Evolutionary conservation across 192 early-diverging fungal species (phyloP), one percentile per base, ranked within the genome.

Genomic region (Helicostylum pulchrum): DNA sequence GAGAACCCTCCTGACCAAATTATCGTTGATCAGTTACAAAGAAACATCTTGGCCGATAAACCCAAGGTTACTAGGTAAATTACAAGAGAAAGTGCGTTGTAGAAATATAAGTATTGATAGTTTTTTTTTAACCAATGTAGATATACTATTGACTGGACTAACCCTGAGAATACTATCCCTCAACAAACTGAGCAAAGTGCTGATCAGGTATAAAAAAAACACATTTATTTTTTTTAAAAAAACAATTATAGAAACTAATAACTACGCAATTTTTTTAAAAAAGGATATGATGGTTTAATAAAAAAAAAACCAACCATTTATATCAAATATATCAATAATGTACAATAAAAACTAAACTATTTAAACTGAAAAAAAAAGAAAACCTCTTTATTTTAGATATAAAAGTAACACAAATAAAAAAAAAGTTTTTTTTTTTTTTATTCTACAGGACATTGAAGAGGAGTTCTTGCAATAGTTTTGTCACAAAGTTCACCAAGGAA

Each of bases 21-120:
- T 14, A 68, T 76, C 21, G 77, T 94, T 48, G 88, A 88, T 11
- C 92, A 90, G 72, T 64, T 99, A 15, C 84, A 87, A 64, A 80
- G 94, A 54, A 91, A 84, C 62, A 94, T 97, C 62, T 75, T 99
- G 65, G 92, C 91, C 1, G 93, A 95, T 64, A 97, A 95, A 71
- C 97, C 97, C 17, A 87, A 90, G 58, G 95, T 99, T 9, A 97
- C 95, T 8, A 76, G 92, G 60, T 66, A 66, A 57, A 5, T 23
- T 48, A 48, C 12, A 48, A 48, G 12, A 48, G 5, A 48, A 4
- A 48, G 2, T 26, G 26, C 2, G 26, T 26, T 26, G 2, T 26
- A 2, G 0, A 26, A 26, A 26, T 26, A 0, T 0, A 26, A 26
- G 2, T 26, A 26, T 26, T 26, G 26, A 26, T 26, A n/a, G 26